Percentiles rank a stretch among this genome's conserved stretches.
phyloP scores from a whole-genome alignment of 164 flowering plant species.

The Hamamelis virginiana region DNA sequence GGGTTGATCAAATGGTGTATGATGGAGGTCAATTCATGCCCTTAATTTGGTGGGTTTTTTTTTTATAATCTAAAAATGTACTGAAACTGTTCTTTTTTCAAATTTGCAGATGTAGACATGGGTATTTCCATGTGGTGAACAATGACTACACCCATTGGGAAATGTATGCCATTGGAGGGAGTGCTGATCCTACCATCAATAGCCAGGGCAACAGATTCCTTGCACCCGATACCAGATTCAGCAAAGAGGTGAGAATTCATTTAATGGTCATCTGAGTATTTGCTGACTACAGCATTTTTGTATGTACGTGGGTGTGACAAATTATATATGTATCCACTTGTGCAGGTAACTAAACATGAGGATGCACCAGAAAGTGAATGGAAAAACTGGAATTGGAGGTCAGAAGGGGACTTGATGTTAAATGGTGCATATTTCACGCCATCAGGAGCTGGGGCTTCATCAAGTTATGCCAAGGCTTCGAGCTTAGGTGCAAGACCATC shows the following conservation, averaged over 20 bases:
- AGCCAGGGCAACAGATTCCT: conserved; percentile 81
- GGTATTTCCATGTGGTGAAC: conserved; percentile 90
- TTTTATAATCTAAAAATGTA: background rate
- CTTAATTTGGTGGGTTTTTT: background rate
- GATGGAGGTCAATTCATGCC: background rate
- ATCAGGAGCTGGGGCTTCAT: conserved; percentile 70
- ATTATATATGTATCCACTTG: too few relatives aligned
- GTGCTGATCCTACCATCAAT: conserved; percentile 77
- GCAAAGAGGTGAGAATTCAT: conserved; percentile 54
- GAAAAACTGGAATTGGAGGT: conserved; percentile 84
- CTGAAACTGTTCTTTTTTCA: background rate
- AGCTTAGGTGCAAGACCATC: conserved; percentile 78
- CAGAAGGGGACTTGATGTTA: conserved; percentile 69
- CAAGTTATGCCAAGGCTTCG: conserved; percentile 74
- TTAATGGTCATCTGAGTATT: background rate
- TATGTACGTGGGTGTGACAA: background rate
- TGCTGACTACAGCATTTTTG: too few relatives aligned
- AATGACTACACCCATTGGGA: conserved; percentile 94
- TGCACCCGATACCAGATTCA: conserved; percentile 55
- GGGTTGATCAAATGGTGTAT: too few relatives aligned
- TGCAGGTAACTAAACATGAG: conserved; percentile 78
- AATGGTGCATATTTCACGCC: conserved; percentile 77
- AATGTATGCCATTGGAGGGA: conserved; percentile 91
- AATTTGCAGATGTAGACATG: conserved; percentile 72
- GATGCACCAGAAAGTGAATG: conserved; percentile 76